These are phyloP conservation scores for Phytophthora capsici DNA, from an alignment of 352 stramenopile genomes.

Conservation along the genomic window DNA sequence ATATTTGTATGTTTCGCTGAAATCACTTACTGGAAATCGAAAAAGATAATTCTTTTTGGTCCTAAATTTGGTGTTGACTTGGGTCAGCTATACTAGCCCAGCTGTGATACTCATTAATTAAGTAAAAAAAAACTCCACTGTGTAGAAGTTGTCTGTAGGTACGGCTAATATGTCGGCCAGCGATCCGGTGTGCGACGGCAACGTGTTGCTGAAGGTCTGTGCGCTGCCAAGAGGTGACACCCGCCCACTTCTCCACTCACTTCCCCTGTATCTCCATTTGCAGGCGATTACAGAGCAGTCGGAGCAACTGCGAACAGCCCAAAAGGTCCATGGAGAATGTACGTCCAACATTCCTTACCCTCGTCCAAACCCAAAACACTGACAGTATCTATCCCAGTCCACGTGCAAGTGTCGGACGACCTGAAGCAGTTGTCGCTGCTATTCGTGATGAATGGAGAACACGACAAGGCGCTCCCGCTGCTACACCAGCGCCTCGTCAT, in stretches of 20 bases:
- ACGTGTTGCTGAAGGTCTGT: slow-evolving; percentile 44
- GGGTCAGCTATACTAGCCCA: too few species aligned
- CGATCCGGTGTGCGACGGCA: slow-evolving; percentile 30
- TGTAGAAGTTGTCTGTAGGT: too few species aligned
- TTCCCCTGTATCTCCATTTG: not conserved
- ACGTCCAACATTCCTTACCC: slow-evolving; percentile 12
- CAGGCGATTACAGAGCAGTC: slow-evolving; percentile 63
- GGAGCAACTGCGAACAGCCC: slow-evolving; percentile 48
- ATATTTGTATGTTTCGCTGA: too few species aligned
- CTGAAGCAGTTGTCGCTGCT: slow-evolving; percentile 72
- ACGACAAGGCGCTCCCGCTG: slow-evolving; percentile 70
- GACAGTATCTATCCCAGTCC: slow-evolving; percentile 39
- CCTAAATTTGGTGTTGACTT: too few species aligned
- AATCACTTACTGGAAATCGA: too few species aligned
- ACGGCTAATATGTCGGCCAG: slow-evolving; percentile 36
- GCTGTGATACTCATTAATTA: too few species aligned
- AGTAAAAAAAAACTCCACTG: too few species aligned
- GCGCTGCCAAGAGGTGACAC: not conserved
- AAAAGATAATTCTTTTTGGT: too few species aligned
- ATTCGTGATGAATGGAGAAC: slow-evolving; percentile 71
- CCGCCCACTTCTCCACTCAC: not conserved
- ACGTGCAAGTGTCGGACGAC: slow-evolving; percentile 60
- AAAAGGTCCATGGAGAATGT: slow-evolving; percentile 62
- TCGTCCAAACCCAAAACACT: too few species aligned
- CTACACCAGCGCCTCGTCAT: slow-evolving; percentile 83